Percentiles rank a stretch among this genome's conserved stretches.
Conservation (phyloP, 2,329 filamentous ascomycete genomes). For the Cylindrodendrum hubeiense region DNA sequence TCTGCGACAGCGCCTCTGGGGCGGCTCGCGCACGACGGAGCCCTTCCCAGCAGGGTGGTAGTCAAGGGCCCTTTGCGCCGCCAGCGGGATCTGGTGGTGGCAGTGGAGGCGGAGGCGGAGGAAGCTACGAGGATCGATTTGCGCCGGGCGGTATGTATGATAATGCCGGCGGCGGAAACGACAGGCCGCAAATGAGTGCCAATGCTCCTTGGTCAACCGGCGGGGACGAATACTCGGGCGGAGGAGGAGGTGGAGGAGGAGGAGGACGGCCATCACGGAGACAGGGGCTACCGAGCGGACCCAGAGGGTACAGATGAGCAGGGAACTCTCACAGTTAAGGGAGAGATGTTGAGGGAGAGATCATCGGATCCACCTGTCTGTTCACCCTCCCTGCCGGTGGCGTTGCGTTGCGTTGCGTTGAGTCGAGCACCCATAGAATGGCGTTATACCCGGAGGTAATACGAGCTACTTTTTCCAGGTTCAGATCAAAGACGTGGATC, state of each 20-base stretch:
- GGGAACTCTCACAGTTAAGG: neutral
- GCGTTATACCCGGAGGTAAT: constrained; percentile 36
- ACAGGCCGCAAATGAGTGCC: constrained; percentile 57
- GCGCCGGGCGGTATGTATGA: constrained; percentile 61
- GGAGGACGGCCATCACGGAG: constrained; percentile 44
- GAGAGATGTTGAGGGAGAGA: no score
- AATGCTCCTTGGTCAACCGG: constrained; percentile 62
- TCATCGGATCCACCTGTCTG: constrained; percentile 6
- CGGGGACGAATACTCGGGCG: constrained; percentile 52
- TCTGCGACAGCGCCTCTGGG: constrained; percentile 84
- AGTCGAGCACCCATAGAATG: constrained; percentile 36
- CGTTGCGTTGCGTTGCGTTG: constrained; percentile 23
- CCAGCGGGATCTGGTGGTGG: constrained; percentile 46
- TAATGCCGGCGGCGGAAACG: constrained; percentile 45
- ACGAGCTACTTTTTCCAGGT: neutral
- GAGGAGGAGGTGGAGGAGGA: constrained; percentile 47
- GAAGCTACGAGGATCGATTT: constrained; percentile 60
- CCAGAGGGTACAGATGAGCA: constrained; percentile 54
- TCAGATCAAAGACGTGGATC: neutral
- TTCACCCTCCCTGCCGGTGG: constrained; percentile 22
- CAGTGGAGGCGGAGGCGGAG: constrained; percentile 47
- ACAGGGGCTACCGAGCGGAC: constrained; percentile 61
- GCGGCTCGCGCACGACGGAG: constrained; percentile 68
- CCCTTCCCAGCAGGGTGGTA: constrained; percentile 55
- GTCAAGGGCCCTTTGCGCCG: constrained; percentile 61